Conservation (phyloP, 495 filamentous ascomycete species). For the Halenospora varia region DNA sequence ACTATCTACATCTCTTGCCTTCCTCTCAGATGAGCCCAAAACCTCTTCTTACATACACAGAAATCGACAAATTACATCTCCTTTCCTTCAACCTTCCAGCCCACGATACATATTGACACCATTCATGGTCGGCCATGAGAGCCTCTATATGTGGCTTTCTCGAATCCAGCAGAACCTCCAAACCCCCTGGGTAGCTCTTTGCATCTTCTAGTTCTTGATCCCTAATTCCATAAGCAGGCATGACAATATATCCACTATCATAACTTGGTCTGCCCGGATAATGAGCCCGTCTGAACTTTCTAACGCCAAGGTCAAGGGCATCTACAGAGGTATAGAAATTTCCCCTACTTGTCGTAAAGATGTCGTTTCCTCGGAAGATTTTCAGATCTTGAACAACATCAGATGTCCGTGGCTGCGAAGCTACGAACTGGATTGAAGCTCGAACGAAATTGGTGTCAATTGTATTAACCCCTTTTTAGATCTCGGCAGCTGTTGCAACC, state of each 20-base stretch:
- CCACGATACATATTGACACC: slow-evolving; percentile 8
- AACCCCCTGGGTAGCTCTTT: neutral
- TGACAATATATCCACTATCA: neutral
- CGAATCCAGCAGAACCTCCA: neutral
- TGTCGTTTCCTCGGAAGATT: neutral
- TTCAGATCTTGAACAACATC: neutral
- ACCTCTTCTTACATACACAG: too few relatives aligned
- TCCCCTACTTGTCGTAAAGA: neutral
- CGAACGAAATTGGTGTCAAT: neutral
- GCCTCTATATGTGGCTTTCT: neutral
- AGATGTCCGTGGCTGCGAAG: neutral
- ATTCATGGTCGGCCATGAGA: neutral
- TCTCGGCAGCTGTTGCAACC: neutral
- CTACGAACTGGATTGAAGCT: neutral
- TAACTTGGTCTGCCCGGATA: neutral
- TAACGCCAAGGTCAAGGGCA: neutral
- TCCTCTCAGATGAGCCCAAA: neutral
- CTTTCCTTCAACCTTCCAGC: neutral
- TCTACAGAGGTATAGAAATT: neutral
- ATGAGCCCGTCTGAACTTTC: neutral
- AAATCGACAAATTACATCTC: too few relatives aligned
- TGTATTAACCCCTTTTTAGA: neutral
- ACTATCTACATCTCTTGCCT: too few relatives aligned
- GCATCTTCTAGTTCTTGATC: neutral
- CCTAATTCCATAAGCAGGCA: neutral